Evolutionary conservation across 2,329 filamentous ascomycete genomes (phyloP), one percentile per base, ranked within the genome.

Genomic region (Calonectria leucothoes): DNA sequence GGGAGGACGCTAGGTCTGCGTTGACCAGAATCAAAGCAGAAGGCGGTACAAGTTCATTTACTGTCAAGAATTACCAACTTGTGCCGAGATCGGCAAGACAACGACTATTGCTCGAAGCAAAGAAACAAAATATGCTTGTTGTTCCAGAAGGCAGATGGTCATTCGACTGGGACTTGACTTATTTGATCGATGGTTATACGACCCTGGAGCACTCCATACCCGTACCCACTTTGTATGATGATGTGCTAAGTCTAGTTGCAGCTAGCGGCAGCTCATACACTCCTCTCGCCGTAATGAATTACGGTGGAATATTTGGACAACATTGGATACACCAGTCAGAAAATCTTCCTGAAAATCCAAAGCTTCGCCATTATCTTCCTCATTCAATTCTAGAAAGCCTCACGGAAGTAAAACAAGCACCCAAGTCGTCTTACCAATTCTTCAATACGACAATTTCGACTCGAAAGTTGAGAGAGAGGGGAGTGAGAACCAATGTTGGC

Each of bases 111-210:
- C 29, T 66, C 2, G 63, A 66, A 12, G 63, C 63, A 17, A 25
- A 15, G 14, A 17, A 66, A 15, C 15, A 49, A 7, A 27, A 35
- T 7, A 66, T 66, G 42, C 42, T 66, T 1, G 45, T 66, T 3
- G 42, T 66, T 0, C 63, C 63, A 4, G 63, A 66, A 33, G 63
- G 63, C 10, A 45, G 63, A 6, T 66, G 63, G 63, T 66, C 63
- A n/a, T 51, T 66, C 27, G 63, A 66, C 29, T 66, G 63, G 63
- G 63, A 17, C 4, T 23, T 66, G 31, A 66, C 63, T 3, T 66
- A 66, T n/a, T 35, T 66, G 45, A 66, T 66, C 10, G 63, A 66
- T 31, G 45, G 63, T 5, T 66, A 66, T n/a, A 66, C 63, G 4
- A 17, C 63, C 27, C 29, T 25, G 8, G 63, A 66, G 17, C 63